phyloP scores from a whole-genome alignment of 371 early-diverging fungal genomes.

The Mortierella sp. region DNA sequence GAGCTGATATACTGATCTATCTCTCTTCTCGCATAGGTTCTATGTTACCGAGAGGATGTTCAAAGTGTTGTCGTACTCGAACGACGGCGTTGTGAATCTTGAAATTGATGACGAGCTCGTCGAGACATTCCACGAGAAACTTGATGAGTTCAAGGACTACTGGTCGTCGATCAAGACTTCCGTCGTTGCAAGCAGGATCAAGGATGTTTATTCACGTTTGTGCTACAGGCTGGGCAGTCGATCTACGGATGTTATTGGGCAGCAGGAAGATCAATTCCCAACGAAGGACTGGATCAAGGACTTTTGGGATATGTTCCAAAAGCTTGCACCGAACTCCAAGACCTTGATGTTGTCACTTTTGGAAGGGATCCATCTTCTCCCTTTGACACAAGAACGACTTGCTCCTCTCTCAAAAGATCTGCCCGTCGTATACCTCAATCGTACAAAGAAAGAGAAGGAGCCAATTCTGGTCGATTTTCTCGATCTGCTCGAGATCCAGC shows the following conservation, averaged over 20 bases:
- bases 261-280: constrained; percentile 8
- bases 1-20: too few species aligned
- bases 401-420: constrained; percentile 20
- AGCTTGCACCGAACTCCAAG: not conserved
- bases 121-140: not conserved
- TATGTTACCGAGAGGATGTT: not conserved
- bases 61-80: constrained; percentile 11
- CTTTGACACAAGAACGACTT: constrained; percentile 3
- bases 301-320: constrained; percentile 29
- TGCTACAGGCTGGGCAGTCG: not conserved
- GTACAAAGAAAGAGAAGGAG: not conserved
- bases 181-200: not conserved
- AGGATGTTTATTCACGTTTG: not conserved
- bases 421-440: not conserved
- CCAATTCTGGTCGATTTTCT: not conserved
- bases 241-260: constrained; percentile 2
- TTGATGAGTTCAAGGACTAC: not conserved
- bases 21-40: constrained; percentile 1
- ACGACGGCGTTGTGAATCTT: constrained; percentile 17
- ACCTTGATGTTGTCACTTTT: not conserved
- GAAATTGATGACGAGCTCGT: not conserved
- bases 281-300: constrained; percentile 18
- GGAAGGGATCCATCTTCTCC: constrained; percentile 11
- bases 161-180: not conserved
- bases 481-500: constrained; percentile 5